Conservation (phyloP, 192 early-diverging fungal species). For the Obelidium mucronatum region DNA sequence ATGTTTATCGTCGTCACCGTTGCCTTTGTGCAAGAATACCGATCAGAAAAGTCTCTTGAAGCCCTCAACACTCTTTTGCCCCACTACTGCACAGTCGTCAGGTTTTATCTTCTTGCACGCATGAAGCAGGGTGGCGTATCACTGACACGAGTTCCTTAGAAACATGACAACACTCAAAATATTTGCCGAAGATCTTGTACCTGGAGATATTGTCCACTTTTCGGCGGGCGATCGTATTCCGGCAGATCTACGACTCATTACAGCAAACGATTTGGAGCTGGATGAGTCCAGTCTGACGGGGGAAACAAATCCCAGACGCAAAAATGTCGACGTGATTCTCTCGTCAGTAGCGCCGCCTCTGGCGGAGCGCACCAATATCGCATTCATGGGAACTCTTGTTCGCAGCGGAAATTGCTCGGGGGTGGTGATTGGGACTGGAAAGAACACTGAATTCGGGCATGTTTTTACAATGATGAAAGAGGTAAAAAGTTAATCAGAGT, state of each 20-base stretch:
- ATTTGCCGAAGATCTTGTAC: constrained; percentile 85
- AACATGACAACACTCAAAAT: constrained; percentile 64
- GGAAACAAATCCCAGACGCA: constrained; percentile 83
- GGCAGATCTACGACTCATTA: constrained; percentile 85
- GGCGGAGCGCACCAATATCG: constrained; percentile 85
- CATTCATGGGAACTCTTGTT: constrained; percentile 94
- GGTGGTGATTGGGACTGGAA: constrained; percentile 89
- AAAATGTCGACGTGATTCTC: constrained; percentile 66
- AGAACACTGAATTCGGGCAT: constrained; percentile 92
- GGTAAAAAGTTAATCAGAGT: too few relatives aligned
- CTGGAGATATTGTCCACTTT: constrained; percentile 90
- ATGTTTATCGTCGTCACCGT: constrained; percentile 82
- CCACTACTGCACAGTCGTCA: constrained; percentile 82
- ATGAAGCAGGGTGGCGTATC: too few relatives aligned
- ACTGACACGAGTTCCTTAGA: constrained; percentile 40
- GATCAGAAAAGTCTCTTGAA: constrained; percentile 83
- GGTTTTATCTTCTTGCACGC: constrained; percentile 51
- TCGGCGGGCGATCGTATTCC: constrained; percentile 92
- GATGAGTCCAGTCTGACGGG: constrained; percentile 93
- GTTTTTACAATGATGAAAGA: constrained; percentile 96
- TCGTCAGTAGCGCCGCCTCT: constrained; percentile 43
- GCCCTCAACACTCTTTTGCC: constrained; percentile 86
- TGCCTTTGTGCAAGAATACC: constrained; percentile 89
- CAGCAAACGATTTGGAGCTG: constrained; percentile 82
- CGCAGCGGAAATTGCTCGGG: constrained; percentile 87